Conservation (phyloP, 1,284 basidiomycete genomes). For the Gastroboletus turbinatus region DNA sequence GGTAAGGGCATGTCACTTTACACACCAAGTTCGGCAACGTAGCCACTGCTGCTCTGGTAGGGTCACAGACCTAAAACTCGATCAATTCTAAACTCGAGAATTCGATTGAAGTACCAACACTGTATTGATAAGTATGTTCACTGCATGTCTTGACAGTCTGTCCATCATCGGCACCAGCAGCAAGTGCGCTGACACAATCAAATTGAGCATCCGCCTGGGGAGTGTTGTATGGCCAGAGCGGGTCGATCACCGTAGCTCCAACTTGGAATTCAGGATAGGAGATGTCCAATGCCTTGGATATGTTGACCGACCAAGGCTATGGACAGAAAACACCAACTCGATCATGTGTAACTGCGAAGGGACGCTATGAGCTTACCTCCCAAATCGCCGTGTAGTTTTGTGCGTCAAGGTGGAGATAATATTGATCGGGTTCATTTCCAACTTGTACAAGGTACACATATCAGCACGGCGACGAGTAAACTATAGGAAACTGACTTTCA, state of each 20-base stretch:
- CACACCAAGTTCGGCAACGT: slow-evolving; percentile 48
- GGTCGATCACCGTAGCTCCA: slow-evolving; percentile 48
- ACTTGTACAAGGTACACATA: slow-evolving; percentile 32
- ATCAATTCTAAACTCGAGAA: slow-evolving; percentile 1
- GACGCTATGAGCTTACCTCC: slow-evolving; percentile 33
- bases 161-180: slow-evolving; percentile 42
- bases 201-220: slow-evolving; percentile 43
- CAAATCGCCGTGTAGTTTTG: slow-evolving; percentile 44
- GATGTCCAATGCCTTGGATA: slow-evolving; percentile 39
- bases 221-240: slow-evolving; percentile 49
- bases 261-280: slow-evolving; percentile 43
- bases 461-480: not conserved
- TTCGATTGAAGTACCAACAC: slow-evolving; percentile 33
- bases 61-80: slow-evolving; percentile 43
- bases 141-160: slow-evolving; percentile 44
- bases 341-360: not conserved
- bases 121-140: slow-evolving; percentile 53
- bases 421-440: slow-evolving; percentile 55
- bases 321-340: not conserved
- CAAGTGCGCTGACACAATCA: slow-evolving; percentile 47
- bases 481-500: slow-evolving; percentile 41
- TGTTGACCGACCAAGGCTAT: slow-evolving; percentile 48
- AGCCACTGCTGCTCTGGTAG: slow-evolving; percentile 42
- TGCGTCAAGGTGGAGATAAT: slow-evolving; percentile 39
- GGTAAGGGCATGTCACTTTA: not conserved